Evolutionary conservation across 164 flowering plant genomes (phyloP).

Genomic region (Santalum album): DNA sequence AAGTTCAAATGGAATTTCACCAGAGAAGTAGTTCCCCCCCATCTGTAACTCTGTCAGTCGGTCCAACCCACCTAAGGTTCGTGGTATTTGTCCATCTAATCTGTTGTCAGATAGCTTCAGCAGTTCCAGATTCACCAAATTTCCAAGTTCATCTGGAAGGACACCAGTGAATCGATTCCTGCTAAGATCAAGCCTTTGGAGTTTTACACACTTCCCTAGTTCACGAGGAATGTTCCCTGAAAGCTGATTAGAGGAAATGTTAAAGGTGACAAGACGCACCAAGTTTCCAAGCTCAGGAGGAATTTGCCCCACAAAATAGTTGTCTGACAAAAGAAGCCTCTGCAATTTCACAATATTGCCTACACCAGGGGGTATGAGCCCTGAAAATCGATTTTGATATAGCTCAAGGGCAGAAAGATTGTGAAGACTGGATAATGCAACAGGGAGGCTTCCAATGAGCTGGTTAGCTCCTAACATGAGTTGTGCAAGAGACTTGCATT

Average conservation of each 20-base stretch:
- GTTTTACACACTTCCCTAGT: slow-evolving; percentile 34
- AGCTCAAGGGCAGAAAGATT: slow-evolving; percentile 39
- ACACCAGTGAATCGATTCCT: slow-evolving; percentile 34
- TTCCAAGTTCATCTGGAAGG: slow-evolving; percentile 36
- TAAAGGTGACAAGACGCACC: slow-evolving; percentile 32
- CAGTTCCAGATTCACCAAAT: slow-evolving; percentile 35
- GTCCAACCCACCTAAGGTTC: slow-evolving; percentile 28
- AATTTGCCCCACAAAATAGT: slow-evolving; percentile 29
- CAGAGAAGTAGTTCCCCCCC: slow-evolving; percentile 45
- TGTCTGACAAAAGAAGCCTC: slow-evolving; percentile 35
- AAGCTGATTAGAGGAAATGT: slow-evolving; percentile 41
- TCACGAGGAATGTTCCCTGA: slow-evolving; percentile 40
- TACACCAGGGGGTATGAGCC: slow-evolving; percentile 35
- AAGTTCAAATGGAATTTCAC: background rate
- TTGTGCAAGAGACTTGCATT: slow-evolving; percentile 39
- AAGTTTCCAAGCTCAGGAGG: slow-evolving; percentile 41
- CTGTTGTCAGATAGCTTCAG: slow-evolving; percentile 43
- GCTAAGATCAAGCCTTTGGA: slow-evolving; percentile 52
- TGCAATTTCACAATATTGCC: slow-evolving; percentile 35
- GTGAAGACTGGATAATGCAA: slow-evolving; percentile 35
- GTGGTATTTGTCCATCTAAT: slow-evolving; percentile 34
- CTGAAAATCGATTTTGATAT: slow-evolving; percentile 38
- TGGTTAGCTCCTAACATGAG: slow-evolving; percentile 30
- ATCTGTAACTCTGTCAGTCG: slow-evolving; percentile 46
- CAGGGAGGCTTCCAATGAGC: slow-evolving; percentile 63